Evolutionary conservation across 2,329 filamentous ascomycete genomes (phyloP).

Genomic region (Diplocarpon rosae): DNA sequence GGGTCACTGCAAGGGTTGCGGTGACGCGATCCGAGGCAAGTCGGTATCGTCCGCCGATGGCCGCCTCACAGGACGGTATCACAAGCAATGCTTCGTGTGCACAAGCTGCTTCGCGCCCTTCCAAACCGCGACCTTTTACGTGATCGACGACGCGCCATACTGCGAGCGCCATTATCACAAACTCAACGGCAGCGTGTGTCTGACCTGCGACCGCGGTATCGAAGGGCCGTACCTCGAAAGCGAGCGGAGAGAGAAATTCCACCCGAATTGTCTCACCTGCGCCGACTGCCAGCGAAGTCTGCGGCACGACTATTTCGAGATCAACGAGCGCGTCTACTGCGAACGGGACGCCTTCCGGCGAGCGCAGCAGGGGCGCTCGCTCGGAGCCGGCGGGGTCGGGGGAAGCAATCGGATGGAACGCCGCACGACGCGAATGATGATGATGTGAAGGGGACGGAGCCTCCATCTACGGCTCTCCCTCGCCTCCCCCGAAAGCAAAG

Average conservation of each 20-base stretch:
- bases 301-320: conserved; percentile 82
- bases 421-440: conserved; percentile 39
- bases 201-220: conserved; percentile 70
- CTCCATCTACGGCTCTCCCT: no score
- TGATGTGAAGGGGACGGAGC: conserved; percentile 28
- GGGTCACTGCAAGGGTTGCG: conserved; percentile 76
- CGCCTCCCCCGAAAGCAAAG: no score
- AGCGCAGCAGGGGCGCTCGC: conserved; percentile 18
- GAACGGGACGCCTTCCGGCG: conserved; percentile 62
- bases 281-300: conserved; percentile 64
- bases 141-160: conserved; percentile 76
- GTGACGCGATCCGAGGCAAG: conserved; percentile 70
- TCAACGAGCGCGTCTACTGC: conserved; percentile 70
- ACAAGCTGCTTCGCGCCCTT: conserved; percentile 73
- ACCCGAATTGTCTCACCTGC: conserved; percentile 79
- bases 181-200: conserved; percentile 78
- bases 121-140: conserved; percentile 82
- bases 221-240: conserved; percentile 92
- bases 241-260: conserved; percentile 66
- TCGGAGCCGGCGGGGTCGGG: conserved; percentile 11
- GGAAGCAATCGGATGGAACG: conserved; percentile 32
- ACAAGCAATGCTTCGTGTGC: conserved; percentile 92
- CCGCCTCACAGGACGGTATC: conserved; percentile 82
- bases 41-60: conserved; percentile 91
- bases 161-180: conserved; percentile 89